Evolutionary conservation across 1,139 yeast genomes (phyloP).

Genomic region (Geotrichum restrictum): DNA sequence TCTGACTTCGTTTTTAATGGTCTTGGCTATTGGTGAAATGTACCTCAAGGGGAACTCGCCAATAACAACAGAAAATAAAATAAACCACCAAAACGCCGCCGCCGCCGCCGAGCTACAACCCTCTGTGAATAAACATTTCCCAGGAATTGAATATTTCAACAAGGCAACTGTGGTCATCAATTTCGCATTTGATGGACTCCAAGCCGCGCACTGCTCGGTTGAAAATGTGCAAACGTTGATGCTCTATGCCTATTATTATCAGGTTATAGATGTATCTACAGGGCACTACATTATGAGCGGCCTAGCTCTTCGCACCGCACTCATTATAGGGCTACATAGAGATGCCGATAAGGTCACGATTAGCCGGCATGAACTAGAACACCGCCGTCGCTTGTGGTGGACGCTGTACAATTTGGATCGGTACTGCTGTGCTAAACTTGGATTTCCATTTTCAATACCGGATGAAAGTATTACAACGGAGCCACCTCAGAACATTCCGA

Average conservation of each 20-base stretch:
- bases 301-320: conserved; percentile 67
- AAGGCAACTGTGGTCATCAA: conserved; percentile 25
- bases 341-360: conserved; percentile 40
- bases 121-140: conserved; percentile 20
- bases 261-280: conserved; percentile 79
- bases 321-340: conserved; percentile 69
- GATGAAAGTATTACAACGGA: conserved; percentile 74
- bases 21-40: conserved; percentile 84
- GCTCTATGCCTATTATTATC: conserved; percentile 73
- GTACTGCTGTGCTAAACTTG: conserved; percentile 81
- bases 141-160: conserved; percentile 26
- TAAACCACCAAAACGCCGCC: no score
- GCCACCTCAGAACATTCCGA: conserved; percentile 45
- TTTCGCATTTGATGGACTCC: conserved; percentile 28
- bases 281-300: conserved; percentile 82
- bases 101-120: no score
- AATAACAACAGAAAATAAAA: no score
- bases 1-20: conserved; percentile 67
- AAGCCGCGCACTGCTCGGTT: conserved; percentile 24
- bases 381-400: conserved; percentile 85
- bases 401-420: conserved; percentile 85
- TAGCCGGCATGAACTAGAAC: conserved; percentile 45
- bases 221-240: conserved; percentile 68
- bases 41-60: conserved; percentile 36
- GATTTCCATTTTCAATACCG: conserved; percentile 71